Conservation (phyloP, 345 rosid species). For the Noccaea bulbosa region DNA sequence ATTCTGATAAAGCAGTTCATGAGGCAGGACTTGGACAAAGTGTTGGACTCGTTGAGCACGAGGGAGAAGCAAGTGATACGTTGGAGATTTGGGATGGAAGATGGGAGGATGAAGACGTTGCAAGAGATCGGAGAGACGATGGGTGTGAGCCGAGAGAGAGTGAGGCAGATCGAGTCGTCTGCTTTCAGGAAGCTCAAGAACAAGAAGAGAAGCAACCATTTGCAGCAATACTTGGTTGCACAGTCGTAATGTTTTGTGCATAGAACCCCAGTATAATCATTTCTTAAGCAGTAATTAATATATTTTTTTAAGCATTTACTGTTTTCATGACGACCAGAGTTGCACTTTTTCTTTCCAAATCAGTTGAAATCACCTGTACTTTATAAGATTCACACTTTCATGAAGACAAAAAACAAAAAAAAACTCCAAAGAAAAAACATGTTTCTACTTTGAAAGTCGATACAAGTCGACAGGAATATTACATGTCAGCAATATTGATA, state of each 20-base stretch:
- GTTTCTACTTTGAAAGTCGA: background rate
- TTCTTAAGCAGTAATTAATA: constrained; percentile 25
- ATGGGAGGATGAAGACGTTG: constrained; percentile 86
- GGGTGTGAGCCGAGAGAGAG: constrained; percentile 89
- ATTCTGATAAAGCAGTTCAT: constrained; percentile 70
- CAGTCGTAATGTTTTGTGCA: constrained; percentile 44
- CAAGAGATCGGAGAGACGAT: constrained; percentile 93
- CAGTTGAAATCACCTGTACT: constrained; percentile 3
- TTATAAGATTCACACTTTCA: background rate
- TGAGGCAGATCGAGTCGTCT: constrained; percentile 80
- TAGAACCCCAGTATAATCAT: constrained; percentile 29
- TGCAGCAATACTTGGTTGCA: constrained; percentile 69
- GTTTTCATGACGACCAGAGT: constrained; percentile 5
- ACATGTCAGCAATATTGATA: background rate
- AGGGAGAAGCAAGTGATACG: constrained; percentile 82
- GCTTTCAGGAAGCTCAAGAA: constrained; percentile 85
- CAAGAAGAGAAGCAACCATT: constrained; percentile 74
- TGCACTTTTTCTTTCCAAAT: constrained; percentile 1
- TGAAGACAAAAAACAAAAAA: background rate
- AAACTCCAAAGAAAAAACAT: background rate
- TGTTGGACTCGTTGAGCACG: constrained; percentile 66
- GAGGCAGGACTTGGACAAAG: constrained; percentile 81
- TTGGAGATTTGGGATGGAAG: constrained; percentile 90
- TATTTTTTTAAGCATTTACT: constrained; percentile 19
- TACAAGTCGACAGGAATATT: background rate